Base-by-base conservation (phyloP, 1,139 yeast genomes). In the Geotrichum histeridarum region DNA sequence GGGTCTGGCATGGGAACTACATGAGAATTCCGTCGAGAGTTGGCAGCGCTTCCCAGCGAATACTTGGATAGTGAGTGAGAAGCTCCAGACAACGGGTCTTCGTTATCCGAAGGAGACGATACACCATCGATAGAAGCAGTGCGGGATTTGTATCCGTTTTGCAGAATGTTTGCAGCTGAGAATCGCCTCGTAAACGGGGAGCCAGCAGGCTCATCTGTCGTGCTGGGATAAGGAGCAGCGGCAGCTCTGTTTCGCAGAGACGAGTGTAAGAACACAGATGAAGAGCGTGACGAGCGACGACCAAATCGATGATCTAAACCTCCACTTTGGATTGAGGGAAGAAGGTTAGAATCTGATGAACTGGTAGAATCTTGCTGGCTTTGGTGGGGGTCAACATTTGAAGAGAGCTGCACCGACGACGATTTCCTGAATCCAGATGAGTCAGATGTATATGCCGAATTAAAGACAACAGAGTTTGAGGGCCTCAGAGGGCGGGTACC, bases 391-490 rank as follows among this genome's bases (percentile, higher is more conserved):
- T 63, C 66, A 4, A 63, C 60, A 4, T 62, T 50, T 14, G 61
- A 46, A 35, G 57, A 27, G 12, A 61, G 54, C 35, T 61, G 39
- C 8, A 31, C 58, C 9, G 66, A 51, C 6, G 67, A 60, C 7
- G 67, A 63, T 49, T 63, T 64, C 42, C 66, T 54, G 57, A 64
- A 65, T 22, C 67, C 67, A 11, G 59, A 62, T 1, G 67, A 64
- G 54, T 64, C 68, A 14, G 61, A 44, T 1, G 68, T 66, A 48
- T 64, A 66, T 5, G 69, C 66, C 6, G 68, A 54, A 54, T 66
- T 66, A 55, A 66, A 66, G 11, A 65, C 61, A 4, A 64, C 58
- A 38, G 58, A 12, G 49, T 53, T 17, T 47, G 51, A 18, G 50
- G 46, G 39, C 47, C 53, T 42, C 22, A 53, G 51, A 18, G 50